phyloP scores from a whole-genome alignment of 2,329 filamentous ascomycete species.

The Hypocreales sp. region DNA sequence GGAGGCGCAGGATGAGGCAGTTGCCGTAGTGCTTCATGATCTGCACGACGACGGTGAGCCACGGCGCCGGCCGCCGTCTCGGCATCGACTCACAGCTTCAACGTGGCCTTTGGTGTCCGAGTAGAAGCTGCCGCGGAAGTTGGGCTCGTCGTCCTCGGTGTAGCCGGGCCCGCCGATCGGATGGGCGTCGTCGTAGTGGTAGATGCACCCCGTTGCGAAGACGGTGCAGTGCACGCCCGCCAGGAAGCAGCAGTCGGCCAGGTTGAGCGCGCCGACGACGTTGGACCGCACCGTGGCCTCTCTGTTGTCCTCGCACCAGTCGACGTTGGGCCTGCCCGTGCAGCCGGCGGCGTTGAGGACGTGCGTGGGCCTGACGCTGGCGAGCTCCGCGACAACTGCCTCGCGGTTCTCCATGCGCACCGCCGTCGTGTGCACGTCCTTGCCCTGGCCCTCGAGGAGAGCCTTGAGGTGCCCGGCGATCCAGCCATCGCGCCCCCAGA shows the following conservation, averaged over 20 bases:
- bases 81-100: constrained; percentile 23
- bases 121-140: constrained; percentile 54
- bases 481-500: constrained; percentile 51
- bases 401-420: constrained; percentile 50
- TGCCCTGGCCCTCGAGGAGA: constrained; percentile 41
- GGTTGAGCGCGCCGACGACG: constrained; percentile 47
- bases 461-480: constrained; percentile 44
- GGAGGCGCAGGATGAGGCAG: constrained; percentile 46
- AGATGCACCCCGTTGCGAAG: constrained; percentile 54
- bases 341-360: constrained; percentile 52
- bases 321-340: constrained; percentile 52
- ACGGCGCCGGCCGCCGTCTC: background rate
- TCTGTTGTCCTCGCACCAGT: constrained; percentile 58
- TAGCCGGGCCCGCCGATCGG: constrained; percentile 44
- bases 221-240: constrained; percentile 47
- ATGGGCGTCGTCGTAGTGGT: constrained; percentile 45
- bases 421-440: constrained; percentile 44
- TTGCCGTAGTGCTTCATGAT: constrained; percentile 47
- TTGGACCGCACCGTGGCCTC: constrained; percentile 53
- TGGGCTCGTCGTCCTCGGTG: constrained; percentile 44
- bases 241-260: constrained; percentile 44
- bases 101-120: constrained; percentile 50
- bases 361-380: constrained; percentile 45
- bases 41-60: constrained; percentile 16
- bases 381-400: constrained; percentile 38